Conservation (phyloP, 129 eudicot genomes). For the Rutidosis leptorrhynchoides region DNA sequence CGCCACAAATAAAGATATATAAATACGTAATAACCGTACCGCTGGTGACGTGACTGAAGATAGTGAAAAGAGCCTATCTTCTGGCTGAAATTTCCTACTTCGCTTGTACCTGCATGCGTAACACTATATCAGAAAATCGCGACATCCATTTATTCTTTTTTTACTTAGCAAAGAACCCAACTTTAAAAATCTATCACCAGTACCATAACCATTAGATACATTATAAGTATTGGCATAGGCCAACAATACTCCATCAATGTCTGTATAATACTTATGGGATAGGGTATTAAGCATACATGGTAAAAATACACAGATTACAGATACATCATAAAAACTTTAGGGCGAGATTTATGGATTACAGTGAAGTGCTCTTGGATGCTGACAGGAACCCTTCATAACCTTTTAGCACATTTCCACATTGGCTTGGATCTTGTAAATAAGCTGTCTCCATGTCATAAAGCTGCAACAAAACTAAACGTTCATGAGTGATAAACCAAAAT, state of each 20-base stretch:
- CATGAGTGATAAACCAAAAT: not conserved
- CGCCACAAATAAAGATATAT: not conserved
- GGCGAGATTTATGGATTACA: slow-evolving; percentile 42
- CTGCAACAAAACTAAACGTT: slow-evolving; percentile 33
- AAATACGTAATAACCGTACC: slow-evolving; percentile 40
- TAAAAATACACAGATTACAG: not conserved
- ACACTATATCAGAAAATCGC: not conserved
- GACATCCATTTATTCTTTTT: slow-evolving; percentile 4
- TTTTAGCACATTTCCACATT: slow-evolving; percentile 95
- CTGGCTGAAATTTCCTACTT: slow-evolving; percentile 91
- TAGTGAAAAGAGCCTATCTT: slow-evolving; percentile 86
- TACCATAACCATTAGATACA: not conserved
- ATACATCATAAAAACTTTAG: slow-evolving; percentile 7
- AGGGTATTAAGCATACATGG: not conserved
- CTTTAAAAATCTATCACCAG: not conserved
- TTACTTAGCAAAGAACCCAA: slow-evolving; percentile 1
- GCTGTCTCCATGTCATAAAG: slow-evolving; percentile 95
- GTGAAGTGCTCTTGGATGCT: slow-evolving; percentile 78
- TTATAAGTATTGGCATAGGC: not conserved
- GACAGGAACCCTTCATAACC: slow-evolving; percentile 90
- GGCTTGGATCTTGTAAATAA: slow-evolving; percentile 92
- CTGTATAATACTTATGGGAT: not conserved
- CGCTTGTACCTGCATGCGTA: slow-evolving; percentile 66
- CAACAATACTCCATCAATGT: not conserved
- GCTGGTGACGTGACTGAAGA: slow-evolving; percentile 95